A percentile compares a stretch with the other conserved stretches of the same genome.
Evolutionary conservation across 768 basidiomycete species (phyloP).

Genomic region (Xanthoconium purpureum): DNA sequence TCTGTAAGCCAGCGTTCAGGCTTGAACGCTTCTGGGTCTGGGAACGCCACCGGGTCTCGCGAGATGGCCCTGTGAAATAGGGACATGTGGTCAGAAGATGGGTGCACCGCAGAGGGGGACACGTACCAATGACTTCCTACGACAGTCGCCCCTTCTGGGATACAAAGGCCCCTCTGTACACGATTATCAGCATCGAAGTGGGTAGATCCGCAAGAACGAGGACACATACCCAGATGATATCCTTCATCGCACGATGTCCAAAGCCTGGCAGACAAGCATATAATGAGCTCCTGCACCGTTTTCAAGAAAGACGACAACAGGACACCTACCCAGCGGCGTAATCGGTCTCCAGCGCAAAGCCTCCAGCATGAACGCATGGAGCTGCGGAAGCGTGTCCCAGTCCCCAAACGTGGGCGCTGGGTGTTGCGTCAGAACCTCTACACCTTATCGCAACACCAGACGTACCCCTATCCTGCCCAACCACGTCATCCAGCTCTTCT

Average conservation of each 20-base stretch:
- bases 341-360: conserved; percentile 35
- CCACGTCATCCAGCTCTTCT: conserved; percentile 47
- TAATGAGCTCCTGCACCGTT: background rate
- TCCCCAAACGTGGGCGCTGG: conserved; percentile 37
- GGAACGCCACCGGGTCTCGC: conserved; percentile 10
- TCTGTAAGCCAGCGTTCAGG: conserved; percentile 6
- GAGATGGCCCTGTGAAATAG: conserved; percentile 10
- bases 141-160: conserved; percentile 13
- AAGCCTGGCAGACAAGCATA: conserved; percentile 37
- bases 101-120: background rate
- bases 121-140: conserved; percentile 14
- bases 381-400: conserved; percentile 28
- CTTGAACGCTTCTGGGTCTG: conserved; percentile 14
- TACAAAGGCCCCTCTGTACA: conserved; percentile 6
- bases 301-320: background rate
- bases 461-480: conserved; percentile 36
- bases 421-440: background rate
- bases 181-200: too few relatives aligned
- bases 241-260: conserved; percentile 57
- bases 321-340: conserved; percentile 25
- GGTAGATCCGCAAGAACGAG: background rate
- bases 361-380: conserved; percentile 36
- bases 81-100: background rate
- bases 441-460: background rate
- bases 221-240: conserved; percentile 52